Percentiles rank a stretch among this genome's conserved stretches.
Evolutionary conservation across 163 green algal species (phyloP).

Genomic region (Chloromonas sp.): DNA sequence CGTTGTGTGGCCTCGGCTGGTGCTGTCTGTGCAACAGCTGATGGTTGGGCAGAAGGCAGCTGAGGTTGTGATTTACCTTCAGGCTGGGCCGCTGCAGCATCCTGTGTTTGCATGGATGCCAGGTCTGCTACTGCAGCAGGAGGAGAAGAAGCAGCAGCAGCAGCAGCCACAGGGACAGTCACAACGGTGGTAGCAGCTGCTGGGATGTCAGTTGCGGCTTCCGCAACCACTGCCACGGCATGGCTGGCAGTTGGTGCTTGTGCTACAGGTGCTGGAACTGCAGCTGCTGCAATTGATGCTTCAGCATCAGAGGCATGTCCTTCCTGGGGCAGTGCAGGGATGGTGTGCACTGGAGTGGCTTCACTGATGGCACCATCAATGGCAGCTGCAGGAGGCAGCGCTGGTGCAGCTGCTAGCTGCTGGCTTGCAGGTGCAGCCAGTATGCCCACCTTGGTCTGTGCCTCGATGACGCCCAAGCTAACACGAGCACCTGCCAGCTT

Average conservation of each 20-base stretch:
- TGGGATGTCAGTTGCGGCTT: no score
- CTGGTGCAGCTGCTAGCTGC: no score
- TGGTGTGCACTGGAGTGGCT: no score
- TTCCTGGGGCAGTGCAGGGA: no score
- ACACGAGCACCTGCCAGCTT: background rate
- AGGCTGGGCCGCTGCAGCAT: background rate
- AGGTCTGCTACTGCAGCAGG: background rate
- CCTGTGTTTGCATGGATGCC: no score
- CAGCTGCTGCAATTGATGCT: background rate
- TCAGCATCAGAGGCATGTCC: no score
- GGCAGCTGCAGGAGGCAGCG: no score
- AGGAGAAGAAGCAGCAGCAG: background rate
- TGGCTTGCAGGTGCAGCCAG: no score
- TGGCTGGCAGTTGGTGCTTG: background rate
- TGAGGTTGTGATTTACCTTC: background rate
- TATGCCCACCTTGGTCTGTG: background rate
- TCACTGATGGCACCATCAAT: no score
- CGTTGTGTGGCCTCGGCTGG: no score
- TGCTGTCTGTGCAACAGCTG: background rate
- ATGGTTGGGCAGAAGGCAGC: background rate
- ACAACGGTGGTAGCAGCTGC: background rate
- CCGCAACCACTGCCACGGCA: background rate
- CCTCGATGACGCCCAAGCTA: background rate
- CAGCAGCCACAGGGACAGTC: background rate
- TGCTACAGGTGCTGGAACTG: background rate